phyloP scores from a whole-genome alignment of 169 alveolate species.

The Sarcocystis neurona region DNA sequence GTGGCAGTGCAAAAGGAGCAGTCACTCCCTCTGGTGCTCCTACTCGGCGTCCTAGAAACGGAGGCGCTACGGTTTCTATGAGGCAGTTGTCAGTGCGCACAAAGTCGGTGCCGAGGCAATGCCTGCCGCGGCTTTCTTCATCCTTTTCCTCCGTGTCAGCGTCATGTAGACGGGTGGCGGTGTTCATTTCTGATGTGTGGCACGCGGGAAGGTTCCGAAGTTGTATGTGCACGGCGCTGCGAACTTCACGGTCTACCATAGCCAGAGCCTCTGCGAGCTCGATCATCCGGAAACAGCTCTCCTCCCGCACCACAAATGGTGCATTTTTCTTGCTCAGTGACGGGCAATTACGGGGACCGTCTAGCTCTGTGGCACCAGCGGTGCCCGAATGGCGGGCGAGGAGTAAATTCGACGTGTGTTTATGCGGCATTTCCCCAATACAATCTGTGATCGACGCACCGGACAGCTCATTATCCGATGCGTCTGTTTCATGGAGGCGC shows the following conservation, averaged over 20 bases:
- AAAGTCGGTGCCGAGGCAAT: too few relatives aligned
- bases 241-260: constrained; percentile 2
- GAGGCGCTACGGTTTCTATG: not conserved
- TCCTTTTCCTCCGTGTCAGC: too few relatives aligned
- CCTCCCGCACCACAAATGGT: not conserved
- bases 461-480: too few relatives aligned
- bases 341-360: not conserved
- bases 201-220: not conserved
- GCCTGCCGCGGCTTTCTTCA: too few relatives aligned
- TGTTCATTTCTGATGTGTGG: too few relatives aligned
- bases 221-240: not conserved
- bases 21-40: not conserved
- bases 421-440: too few relatives aligned
- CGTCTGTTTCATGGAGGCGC: too few relatives aligned
- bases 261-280: constrained; percentile 11
- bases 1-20: constrained; percentile 1
- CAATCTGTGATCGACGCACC: too few relatives aligned
- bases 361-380: not conserved
- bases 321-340: not conserved
- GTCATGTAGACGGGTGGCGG: too few relatives aligned
- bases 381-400: not conserved
- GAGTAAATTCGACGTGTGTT: not conserved
- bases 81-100: too few relatives aligned
- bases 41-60: not conserved
- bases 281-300: not conserved